These are phyloP conservation scores for Vitis riparia DNA, from an alignment of 164 flowering plant species.

Conservation along the genomic window DNA sequence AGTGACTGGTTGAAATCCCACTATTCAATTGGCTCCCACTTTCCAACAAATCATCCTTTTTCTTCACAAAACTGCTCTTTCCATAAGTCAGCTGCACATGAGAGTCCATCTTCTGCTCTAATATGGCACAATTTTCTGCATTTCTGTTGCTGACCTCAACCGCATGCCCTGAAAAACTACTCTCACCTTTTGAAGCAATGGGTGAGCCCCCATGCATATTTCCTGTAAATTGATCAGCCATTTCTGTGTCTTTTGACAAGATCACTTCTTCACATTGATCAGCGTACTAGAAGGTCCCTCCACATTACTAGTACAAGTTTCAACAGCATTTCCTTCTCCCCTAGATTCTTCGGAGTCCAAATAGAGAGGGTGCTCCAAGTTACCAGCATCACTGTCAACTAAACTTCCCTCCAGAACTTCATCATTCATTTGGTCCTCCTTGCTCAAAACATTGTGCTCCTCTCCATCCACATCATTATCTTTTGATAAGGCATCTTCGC, in stretches of 20 bases:
- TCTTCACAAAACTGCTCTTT: neutral
- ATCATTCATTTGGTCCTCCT: constrained; percentile 19
- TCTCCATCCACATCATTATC: constrained; percentile 6
- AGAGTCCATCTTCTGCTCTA: constrained; percentile 14
- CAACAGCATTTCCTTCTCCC: constrained; percentile 13
- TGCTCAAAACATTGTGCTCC: constrained; percentile 10
- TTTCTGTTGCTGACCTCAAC: constrained; percentile 7
- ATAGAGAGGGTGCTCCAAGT: constrained; percentile 13
- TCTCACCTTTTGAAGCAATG: constrained; percentile 10
- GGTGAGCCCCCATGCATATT: constrained; percentile 10
- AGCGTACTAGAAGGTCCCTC: constrained; percentile 12
- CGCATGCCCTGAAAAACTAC: constrained; percentile 15
- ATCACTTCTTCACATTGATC: constrained; percentile 12
- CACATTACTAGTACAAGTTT: constrained; percentile 1
- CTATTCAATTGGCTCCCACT: constrained; percentile 10
- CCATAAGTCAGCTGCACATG: constrained; percentile 4
- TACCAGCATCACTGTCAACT: constrained; percentile 8
- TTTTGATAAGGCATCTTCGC: constrained; percentile 9
- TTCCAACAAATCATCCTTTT: constrained; percentile 8
- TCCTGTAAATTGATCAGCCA: constrained; percentile 18
- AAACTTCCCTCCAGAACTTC: constrained; percentile 13
- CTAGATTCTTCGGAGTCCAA: constrained; percentile 16
- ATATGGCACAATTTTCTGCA: constrained; percentile 7
- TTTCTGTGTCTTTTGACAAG: constrained; percentile 13
- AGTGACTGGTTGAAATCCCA: constrained; percentile 11